A percentile compares a stretch with the other conserved stretches of the same genome.
phyloP scores from a whole-genome alignment of 176 grass and related monocot genomes.

The Phyllostachys edulis region DNA sequence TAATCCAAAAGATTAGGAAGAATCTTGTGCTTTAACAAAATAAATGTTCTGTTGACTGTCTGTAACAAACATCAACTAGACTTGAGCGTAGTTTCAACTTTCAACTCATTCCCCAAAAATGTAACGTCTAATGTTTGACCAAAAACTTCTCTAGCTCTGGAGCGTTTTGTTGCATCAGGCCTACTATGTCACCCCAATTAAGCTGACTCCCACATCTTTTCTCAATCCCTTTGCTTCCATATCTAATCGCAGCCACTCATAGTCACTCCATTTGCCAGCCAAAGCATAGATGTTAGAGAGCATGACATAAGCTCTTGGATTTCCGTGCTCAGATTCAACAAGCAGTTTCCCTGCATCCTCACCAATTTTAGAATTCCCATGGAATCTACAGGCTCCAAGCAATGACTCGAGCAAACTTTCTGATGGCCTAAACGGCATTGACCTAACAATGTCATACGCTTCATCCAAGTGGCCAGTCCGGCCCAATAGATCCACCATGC shows the following conservation, averaged over 20 bases:
- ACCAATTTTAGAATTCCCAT: constrained; percentile 63
- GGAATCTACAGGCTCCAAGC: constrained; percentile 70
- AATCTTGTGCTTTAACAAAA: not conserved
- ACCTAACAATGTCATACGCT: constrained; percentile 63
- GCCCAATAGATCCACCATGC: constrained; percentile 70
- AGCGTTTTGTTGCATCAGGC: constrained; percentile 4
- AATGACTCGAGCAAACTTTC: constrained; percentile 66
- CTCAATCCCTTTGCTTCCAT: constrained; percentile 61
- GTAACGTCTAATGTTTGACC: not conserved
- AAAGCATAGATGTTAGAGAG: constrained; percentile 79
- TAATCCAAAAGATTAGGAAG: constrained; percentile 20
- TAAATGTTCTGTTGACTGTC: not conserved
- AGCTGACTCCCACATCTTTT: constrained; percentile 64
- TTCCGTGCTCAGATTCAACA: constrained; percentile 31
- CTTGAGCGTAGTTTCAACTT: not conserved
- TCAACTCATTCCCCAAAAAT: constrained; percentile 4
- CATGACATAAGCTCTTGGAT: constrained; percentile 63
- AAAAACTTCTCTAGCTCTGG: constrained; percentile 5
- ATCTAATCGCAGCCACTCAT: constrained; percentile 51
- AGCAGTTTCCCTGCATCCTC: constrained; percentile 56
- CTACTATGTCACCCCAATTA: constrained; percentile 40
- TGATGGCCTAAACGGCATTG: constrained; percentile 55
- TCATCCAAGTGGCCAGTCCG: constrained; percentile 60
- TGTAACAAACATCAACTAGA: constrained; percentile 23
- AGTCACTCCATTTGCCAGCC: constrained; percentile 58